phyloP scores from a whole-genome alignment of 2,329 filamentous ascomycete genomes.

The Colletotrichum endophyticum region DNA sequence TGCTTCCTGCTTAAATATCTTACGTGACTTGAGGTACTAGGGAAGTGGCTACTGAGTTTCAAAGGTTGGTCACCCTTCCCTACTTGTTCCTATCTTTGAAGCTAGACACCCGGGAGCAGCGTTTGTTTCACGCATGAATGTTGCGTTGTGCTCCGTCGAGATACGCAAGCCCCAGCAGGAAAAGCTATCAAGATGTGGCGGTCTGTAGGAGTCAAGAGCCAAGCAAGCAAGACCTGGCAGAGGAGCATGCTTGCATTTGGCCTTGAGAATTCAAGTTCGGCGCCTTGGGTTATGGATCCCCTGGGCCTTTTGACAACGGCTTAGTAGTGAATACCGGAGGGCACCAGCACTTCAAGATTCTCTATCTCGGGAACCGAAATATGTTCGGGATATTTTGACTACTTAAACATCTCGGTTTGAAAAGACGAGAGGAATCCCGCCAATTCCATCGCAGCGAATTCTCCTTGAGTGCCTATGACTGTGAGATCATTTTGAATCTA shows the following conservation, averaged over 20 bases:
- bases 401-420: background rate
- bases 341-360: background rate
- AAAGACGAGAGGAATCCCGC: background rate
- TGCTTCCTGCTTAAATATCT: background rate
- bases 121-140: background rate
- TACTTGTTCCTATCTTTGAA: background rate
- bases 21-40: background rate
- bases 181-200: fast-evolving
- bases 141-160: background rate
- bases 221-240: background rate
- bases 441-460: no score
- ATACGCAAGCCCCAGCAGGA: background rate
- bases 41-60: background rate
- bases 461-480: no score
- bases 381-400: background rate
- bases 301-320: background rate
- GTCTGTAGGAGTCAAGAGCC: background rate
- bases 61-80: background rate
- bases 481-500: no score
- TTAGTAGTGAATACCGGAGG: background rate
- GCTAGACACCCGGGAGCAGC: background rate
- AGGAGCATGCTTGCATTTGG: background rate
- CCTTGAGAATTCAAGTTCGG: background rate
- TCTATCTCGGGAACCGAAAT: background rate
- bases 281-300: background rate